These are phyloP conservation scores for Trichoderma semiorbis DNA, from an alignment of 2,329 filamentous ascomycete species.

Conservation along the genomic window DNA sequence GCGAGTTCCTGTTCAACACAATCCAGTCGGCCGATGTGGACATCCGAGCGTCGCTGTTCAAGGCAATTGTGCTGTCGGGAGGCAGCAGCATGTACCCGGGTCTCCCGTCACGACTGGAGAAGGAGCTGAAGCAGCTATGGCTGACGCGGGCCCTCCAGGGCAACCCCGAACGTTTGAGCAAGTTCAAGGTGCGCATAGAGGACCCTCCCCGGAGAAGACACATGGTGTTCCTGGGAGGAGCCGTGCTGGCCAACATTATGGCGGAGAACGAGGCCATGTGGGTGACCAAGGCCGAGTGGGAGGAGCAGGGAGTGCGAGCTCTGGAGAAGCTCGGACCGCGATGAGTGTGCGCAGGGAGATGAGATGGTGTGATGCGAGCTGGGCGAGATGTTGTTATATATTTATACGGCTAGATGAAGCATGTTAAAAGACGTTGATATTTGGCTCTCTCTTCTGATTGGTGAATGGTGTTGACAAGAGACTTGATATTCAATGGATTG, in stretches of 20 bases:
- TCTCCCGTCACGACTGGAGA: constrained; percentile 88
- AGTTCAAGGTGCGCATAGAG: constrained; percentile 99
- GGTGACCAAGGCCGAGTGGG: constrained; percentile 96
- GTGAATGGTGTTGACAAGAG: background rate
- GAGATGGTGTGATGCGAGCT: background rate
- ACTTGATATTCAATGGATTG: background rate
- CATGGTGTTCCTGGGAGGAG: constrained; percentile 99
- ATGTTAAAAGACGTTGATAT: constrained; percentile 8
- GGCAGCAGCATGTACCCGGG: constrained; percentile 99
- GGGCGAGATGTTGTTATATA: background rate
- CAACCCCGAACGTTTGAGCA: constrained; percentile 89
- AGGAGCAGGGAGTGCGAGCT: constrained; percentile 80
- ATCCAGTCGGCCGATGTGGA: constrained; percentile 96
- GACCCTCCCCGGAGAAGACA: constrained; percentile 92
- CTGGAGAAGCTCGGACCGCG: constrained; percentile 91
- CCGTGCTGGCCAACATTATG: constrained; percentile 97
- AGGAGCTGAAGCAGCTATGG: constrained; percentile 99
- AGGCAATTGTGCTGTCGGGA: constrained; percentile 93
- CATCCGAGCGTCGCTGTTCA: constrained; percentile 89
- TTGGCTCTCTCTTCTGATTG: background rate
- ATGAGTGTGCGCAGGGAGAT: constrained; percentile 41
- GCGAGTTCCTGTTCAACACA: constrained; percentile 97
- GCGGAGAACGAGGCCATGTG: constrained; percentile 99
- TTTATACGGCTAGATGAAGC: constrained; percentile 14
- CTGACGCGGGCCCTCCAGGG: constrained; percentile 85